Base-by-base conservation (phyloP, 2,329 filamentous ascomycete genomes). In the Talaromyces amestolkiae region DNA sequence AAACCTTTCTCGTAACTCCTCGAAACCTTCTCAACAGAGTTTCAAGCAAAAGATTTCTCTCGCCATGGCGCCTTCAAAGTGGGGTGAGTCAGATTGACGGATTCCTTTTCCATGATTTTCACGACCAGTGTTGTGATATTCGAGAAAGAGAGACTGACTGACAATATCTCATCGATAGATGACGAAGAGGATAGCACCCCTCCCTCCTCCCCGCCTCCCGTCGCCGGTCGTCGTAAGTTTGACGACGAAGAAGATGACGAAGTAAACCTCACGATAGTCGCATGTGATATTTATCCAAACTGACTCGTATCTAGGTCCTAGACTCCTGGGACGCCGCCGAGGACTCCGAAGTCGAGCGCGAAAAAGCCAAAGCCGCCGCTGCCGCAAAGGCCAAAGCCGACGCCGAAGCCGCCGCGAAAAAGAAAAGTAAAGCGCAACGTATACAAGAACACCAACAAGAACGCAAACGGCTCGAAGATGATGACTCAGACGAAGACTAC, bases 241-340 rank as follows among this genome's bases (percentile, higher is more conserved):
- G 93, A 95, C 72, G 94, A 98, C 72, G 94, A 98, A 79, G 90
- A 85, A 64, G 89, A 93, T 39, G 92, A 96, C 80, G 93, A 85
- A 72, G 83, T 75, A 49, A 61, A 56, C 7, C 15, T 4, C 35
- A 11, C 31, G 3, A 37, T 9, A 56, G 15, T 51, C 24, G 47
- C 47, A 49, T 49, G 3, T 41, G 37, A 54, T 47, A 58, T 63
- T 37, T 45, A 7, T 3, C n/a, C 9, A 43, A 17, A 61, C 58
- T 3, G 10, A 22, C 15, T 9, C 10, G n/a, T 31, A 1, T 15
- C 1, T 69, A 97, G 90, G 92, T 98, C 65, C 87, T 97, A 75
- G 95, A 99, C 67, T 94, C 92, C 39, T 99, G 95, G 95, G 93
- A 98, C 74, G 94, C 92, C 66, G 93, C 91, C 71, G 95, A 98